Evolutionary conservation across 2,329 filamentous ascomycete species (phyloP).

Genomic region (Juglanconis juglandina): DNA sequence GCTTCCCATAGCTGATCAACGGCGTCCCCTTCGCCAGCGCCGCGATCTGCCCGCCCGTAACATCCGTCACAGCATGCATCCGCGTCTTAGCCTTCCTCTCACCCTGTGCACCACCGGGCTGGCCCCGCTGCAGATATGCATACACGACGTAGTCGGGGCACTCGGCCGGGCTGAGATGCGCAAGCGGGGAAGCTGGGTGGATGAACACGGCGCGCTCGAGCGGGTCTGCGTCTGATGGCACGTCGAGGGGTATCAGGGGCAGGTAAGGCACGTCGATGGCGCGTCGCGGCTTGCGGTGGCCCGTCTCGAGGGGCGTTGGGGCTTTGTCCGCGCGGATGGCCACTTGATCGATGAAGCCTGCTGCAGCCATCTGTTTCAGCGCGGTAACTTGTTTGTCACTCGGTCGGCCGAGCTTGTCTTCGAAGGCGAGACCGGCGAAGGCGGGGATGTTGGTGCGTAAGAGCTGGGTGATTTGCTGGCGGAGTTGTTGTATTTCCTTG

Average conservation of each 20-base stretch:
- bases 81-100: constrained; percentile 68
- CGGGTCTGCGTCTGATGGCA: constrained; percentile 34
- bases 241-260: constrained; percentile 69
- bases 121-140: constrained; percentile 72
- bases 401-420: constrained; percentile 56
- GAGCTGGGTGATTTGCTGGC: constrained; percentile 77
- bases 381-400: constrained; percentile 69
- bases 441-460: constrained; percentile 70
- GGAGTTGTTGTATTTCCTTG: constrained; percentile 79
- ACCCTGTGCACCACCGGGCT: constrained; percentile 45
- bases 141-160: constrained; percentile 88
- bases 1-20: constrained; percentile 80
- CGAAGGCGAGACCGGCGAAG: constrained; percentile 55
- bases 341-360: constrained; percentile 91
- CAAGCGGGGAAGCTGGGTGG: constrained; percentile 79
- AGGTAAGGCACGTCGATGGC: constrained; percentile 91
- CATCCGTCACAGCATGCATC: constrained; percentile 82
- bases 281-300: constrained; percentile 67
- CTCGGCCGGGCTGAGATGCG: constrained; percentile 64
- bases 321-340: constrained; percentile 88
- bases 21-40: constrained; percentile 81
- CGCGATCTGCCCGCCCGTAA: constrained; percentile 72
- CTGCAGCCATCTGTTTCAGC: constrained; percentile 85
- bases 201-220: constrained; percentile 74
- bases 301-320: constrained; percentile 64